Evolutionary conservation across 148 eudicot species (phyloP), one percentile per base, ranked within the genome.

Genomic region (Bassia scoparia): DNA sequence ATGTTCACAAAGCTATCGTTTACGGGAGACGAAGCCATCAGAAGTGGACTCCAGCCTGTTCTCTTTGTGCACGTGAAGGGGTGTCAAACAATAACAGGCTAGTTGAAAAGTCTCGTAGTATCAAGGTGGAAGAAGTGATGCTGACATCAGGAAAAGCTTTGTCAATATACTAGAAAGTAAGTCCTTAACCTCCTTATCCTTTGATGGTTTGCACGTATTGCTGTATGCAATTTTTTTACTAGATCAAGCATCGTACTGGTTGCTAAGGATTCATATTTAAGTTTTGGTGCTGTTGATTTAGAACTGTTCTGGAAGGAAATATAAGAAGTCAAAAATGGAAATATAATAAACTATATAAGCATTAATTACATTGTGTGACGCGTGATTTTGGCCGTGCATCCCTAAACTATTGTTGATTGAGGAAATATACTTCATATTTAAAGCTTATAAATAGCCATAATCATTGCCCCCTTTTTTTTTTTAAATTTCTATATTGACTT

Each of bases 91-190:
- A 70, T n/a, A 58, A 61, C 66, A 67, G 37, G 43, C 50, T 24
- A 17, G 54, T 43, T 66, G 73, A 74, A 20, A 77, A 55, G 17
- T 63, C 70, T 55, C 21, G 30, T 30, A 61, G 74, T 72, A 10
- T 68, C 34, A 72, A 76, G 66, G 60, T 62, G 41, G 44, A 46
- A 53, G 53, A 14, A 43, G 31, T 37, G 48, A 69, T 59, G 5
- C 21, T 71, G 59, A 31, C 61, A 58, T 29, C 7, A 70, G 56
- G 69, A 55, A 43, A 46, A 37, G 37, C 44, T 38, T 16, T 30
- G 72, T 75, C 61, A 67, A 63, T 46, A 33, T 72, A 44, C 34
- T 41, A 46, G 52, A 68, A 78, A 30, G 85, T 83, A 78, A 69
- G 79, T 82, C 46, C 46, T 41, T 41, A 11, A 41, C 9, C 12